A percentile compares a stretch with the other conserved stretches of the same genome.
Conservation (phyloP, 345 rosid genomes). For the Hirschfeldia incana region DNA sequence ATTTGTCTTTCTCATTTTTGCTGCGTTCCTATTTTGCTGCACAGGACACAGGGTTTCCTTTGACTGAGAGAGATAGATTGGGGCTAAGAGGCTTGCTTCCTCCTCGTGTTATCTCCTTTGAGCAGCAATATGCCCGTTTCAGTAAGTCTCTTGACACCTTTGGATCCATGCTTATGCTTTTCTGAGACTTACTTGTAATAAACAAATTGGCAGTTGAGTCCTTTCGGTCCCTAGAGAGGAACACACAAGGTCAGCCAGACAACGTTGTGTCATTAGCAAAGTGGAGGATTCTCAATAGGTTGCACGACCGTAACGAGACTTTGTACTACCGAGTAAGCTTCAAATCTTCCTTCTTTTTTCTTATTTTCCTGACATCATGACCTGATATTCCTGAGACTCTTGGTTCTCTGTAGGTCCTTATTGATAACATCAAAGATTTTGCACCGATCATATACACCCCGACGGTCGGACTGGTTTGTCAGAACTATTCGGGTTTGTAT, state of each 20-base stretch:
- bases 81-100: slow-evolving; percentile 97
- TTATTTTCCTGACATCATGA: not conserved
- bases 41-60: slow-evolving; percentile 98
- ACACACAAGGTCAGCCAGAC: slow-evolving; percentile 64
- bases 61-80: slow-evolving; percentile 90
- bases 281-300: slow-evolving; percentile 96
- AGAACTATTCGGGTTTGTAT: slow-evolving; percentile 92
- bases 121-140: slow-evolving; percentile 91
- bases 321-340: slow-evolving; percentile 78
- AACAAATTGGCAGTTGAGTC: slow-evolving; percentile 89
- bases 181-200: too few relatives aligned
- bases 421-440: slow-evolving; percentile 89
- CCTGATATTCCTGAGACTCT: not conserved
- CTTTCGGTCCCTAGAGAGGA: slow-evolving; percentile 81
- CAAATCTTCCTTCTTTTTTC: not conserved
- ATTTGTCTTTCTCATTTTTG: not conserved
- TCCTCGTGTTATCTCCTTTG: slow-evolving; percentile 87
- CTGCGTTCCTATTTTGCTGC: slow-evolving; percentile 32
- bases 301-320: slow-evolving; percentile 98
- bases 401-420: slow-evolving; percentile 67
- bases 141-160: slow-evolving; percentile 49
- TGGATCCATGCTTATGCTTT: not conserved
- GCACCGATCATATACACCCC: slow-evolving; percentile 97
- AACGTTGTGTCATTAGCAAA: slow-evolving; percentile 73
- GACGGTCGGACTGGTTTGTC: slow-evolving; percentile 95